phyloP scores from a whole-genome alignment of 2,329 filamentous ascomycete species.

The Iodosphaeria phyllophila region DNA sequence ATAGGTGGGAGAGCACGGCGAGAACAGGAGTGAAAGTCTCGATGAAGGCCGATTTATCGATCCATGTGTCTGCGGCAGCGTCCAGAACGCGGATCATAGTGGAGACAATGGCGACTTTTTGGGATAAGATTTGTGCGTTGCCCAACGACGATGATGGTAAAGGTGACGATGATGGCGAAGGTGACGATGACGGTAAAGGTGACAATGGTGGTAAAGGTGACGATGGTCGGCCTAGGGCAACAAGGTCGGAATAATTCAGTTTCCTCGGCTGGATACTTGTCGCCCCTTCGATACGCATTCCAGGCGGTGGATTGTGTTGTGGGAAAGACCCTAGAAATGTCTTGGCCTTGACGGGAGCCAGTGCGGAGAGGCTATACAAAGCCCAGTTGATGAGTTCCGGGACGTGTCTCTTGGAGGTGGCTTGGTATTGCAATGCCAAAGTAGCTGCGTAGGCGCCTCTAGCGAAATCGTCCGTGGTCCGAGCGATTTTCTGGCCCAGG shows the following conservation, averaged over 20 bases:
- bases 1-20: slow-evolving; percentile 40
- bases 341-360: slow-evolving; percentile 36
- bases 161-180: no score
- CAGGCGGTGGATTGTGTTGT: slow-evolving; percentile 32
- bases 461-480: slow-evolving; percentile 44
- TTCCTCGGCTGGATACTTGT: slow-evolving; percentile 24
- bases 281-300: slow-evolving; percentile 29
- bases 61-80: slow-evolving; percentile 55
- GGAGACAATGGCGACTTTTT: slow-evolving; percentile 36
- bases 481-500: slow-evolving; percentile 58
- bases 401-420: slow-evolving; percentile 67
- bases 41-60: slow-evolving; percentile 50
- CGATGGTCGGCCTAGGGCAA: no score
- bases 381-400: slow-evolving; percentile 76
- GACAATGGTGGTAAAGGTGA: no score
- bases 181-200: no score
- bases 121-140: slow-evolving; percentile 13
- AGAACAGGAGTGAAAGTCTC: slow-evolving; percentile 58
- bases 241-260: slow-evolving; percentile 40
- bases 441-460: slow-evolving; percentile 65
- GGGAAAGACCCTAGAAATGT: slow-evolving; percentile 38
- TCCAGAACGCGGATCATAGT: slow-evolving; percentile 48
- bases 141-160: slow-evolving; percentile 11
- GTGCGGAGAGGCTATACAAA: slow-evolving; percentile 50
- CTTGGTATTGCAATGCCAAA: slow-evolving; percentile 66